These are phyloP conservation scores for Ettlia oleoabundans DNA, from an alignment of 139 green algal genomes.

Conservation along the genomic window DNA sequence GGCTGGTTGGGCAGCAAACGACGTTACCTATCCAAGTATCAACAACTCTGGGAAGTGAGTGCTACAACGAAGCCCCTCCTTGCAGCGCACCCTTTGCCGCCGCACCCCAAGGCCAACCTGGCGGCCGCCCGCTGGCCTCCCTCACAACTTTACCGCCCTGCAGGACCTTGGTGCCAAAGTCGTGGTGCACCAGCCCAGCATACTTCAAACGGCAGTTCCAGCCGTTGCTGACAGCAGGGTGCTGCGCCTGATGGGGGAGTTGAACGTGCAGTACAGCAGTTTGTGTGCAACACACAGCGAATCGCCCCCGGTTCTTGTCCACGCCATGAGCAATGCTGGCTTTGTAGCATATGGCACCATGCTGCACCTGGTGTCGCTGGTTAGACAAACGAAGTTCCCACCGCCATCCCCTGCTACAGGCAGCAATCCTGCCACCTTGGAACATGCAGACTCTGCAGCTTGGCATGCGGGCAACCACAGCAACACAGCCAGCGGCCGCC, in stretches of 20 bases:
- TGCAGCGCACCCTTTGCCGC: too few species aligned
- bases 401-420: neutral
- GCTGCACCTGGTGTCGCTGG: conserved; percentile 38
- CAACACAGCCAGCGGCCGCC: too few species aligned
- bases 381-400: neutral
- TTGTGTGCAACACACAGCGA: neutral
- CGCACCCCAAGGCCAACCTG: too few species aligned
- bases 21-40: neutral
- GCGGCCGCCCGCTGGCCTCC: too few species aligned
- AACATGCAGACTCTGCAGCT: neutral
- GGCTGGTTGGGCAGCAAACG: conserved; percentile 30
- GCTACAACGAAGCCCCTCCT: neutral
- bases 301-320: conserved; percentile 24
- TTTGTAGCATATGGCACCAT: conserved; percentile 57
- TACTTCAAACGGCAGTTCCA: conserved; percentile 30
- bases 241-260: conserved; percentile 19
- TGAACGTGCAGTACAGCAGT: neutral
- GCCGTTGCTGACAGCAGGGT: neutral
- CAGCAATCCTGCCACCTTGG: neutral
- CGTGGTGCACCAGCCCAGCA: conserved; percentile 11
- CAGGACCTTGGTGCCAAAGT: conserved; percentile 26
- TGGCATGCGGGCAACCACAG: too few species aligned
- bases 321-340: conserved; percentile 54
- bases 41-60: neutral
- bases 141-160: neutral